Evolutionary conservation across 768 basidiomycete genomes (phyloP).

Genomic region (Mycena maculata): DNA sequence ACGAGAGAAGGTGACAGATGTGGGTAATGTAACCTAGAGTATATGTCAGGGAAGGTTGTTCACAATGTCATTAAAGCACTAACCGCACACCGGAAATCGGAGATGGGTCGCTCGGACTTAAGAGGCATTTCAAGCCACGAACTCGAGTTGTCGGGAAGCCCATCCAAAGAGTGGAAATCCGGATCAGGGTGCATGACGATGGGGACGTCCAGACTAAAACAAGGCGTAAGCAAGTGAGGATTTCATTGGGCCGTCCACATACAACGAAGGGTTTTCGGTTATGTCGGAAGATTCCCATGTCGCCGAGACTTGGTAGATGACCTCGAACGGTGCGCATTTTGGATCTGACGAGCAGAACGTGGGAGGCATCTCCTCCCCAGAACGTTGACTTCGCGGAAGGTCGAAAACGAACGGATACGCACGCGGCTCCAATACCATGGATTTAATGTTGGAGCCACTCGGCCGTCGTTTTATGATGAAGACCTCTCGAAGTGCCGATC

Average conservation of each 20-base stretch:
- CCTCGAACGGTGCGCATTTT: slow-evolving; percentile 46
- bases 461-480: slow-evolving; percentile 57
- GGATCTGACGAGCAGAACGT: slow-evolving; percentile 59
- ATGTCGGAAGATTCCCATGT: slow-evolving; percentile 67
- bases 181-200: slow-evolving; percentile 69
- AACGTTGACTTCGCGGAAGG: slow-evolving; percentile 60
- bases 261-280: slow-evolving; percentile 60
- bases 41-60: slow-evolving; percentile 11
- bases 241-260: slow-evolving; percentile 41
- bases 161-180: slow-evolving; percentile 70
- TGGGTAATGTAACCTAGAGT: slow-evolving; percentile 73
- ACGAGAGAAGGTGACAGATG: slow-evolving; percentile 70
- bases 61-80: slow-evolving; percentile 42
- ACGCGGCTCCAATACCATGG: slow-evolving; percentile 47
- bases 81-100: slow-evolving; percentile 72
- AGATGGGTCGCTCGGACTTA: slow-evolving; percentile 68
- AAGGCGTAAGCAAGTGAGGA: slow-evolving; percentile 24
- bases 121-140: slow-evolving; percentile 80
- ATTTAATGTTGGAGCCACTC: slow-evolving; percentile 54
- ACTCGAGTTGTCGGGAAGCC: slow-evolving; percentile 52
- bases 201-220: slow-evolving; percentile 70
- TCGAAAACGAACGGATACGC: slow-evolving; percentile 66
- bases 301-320: slow-evolving; percentile 67
- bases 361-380: slow-evolving; percentile 71
- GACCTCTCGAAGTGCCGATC: slow-evolving; percentile 56